Evolutionary conservation across 78 protist species (phyloP).

Genomic region (Dictyostelium discoideum): dicty_2.7 NC_007090.3:2287501-2288000

Average conservation of each 20-base stretch:
- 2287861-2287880: not conserved
- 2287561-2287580: too few relatives aligned
- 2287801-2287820: not conserved
- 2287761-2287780: not conserved
- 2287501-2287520: too few relatives aligned
- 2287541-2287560: too few relatives aligned
- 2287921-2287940: not conserved
- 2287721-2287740: not conserved
- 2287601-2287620: too few relatives aligned
- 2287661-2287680: not conserved
- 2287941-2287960: not conserved
- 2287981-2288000: conserved; percentile 1
- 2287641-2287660: not conserved
- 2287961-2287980: not conserved
- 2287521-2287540: too few relatives aligned
- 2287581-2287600: not conserved
- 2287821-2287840: not conserved
- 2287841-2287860: not conserved
- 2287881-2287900: not conserved
- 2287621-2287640: too few relatives aligned
- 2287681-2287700: not conserved
- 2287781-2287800: conserved; percentile 14
- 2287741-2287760: conserved; percentile 6
- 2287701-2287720: not conserved
- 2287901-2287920: not conserved